These are phyloP conservation scores for Gamarada debralockiae DNA, from an alignment of 495 filamentous ascomycete genomes.

Conservation along the genomic window DNA sequence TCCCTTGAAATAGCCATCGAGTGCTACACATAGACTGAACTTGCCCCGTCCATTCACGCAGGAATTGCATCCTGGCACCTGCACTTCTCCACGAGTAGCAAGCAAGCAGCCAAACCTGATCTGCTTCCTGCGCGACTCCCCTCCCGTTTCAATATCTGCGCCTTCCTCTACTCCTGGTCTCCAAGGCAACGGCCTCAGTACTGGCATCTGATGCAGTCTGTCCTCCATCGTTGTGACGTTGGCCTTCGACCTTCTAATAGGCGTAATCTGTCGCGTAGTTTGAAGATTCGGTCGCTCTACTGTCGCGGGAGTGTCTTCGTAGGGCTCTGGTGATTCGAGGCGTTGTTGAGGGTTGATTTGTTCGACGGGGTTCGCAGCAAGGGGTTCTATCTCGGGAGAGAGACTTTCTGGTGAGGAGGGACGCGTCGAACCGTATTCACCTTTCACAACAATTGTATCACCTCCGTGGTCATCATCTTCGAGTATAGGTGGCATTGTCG, in stretches of 20 bases:
- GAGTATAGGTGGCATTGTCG: slow-evolving; percentile 17
- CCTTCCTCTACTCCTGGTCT: slow-evolving; percentile 21
- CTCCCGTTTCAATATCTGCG: slow-evolving; percentile 21
- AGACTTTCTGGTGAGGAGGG: slow-evolving; percentile 19
- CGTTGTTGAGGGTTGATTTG: slow-evolving; percentile 17
- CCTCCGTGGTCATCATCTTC: slow-evolving; percentile 12
- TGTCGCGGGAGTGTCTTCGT: slow-evolving; percentile 1
- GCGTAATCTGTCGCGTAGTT: background rate
- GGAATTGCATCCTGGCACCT: slow-evolving; percentile 12
- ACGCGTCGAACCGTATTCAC: slow-evolving; percentile 9
- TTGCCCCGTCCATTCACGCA: slow-evolving; percentile 26
- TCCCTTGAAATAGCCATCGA: slow-evolving; percentile 24
- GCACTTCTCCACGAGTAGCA: slow-evolving; percentile 20
- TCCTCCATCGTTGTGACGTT: slow-evolving; percentile 20
- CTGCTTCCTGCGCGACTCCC: slow-evolving; percentile 23
- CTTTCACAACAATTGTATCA: slow-evolving; percentile 23
- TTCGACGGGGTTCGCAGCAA: slow-evolving; percentile 8
- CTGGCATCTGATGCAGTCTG: slow-evolving; percentile 20
- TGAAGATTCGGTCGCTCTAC: background rate
- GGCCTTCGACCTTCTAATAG: background rate
- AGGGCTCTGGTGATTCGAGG: slow-evolving; percentile 19
- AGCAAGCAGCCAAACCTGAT: slow-evolving; percentile 25
- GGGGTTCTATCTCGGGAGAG: slow-evolving; percentile 13
- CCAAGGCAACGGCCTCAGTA: slow-evolving; percentile 19
- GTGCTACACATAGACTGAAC: slow-evolving; percentile 22